Evolutionary conservation across 2,329 filamentous ascomycete genomes (phyloP).

Genomic region (Paecilomyces dactylethromorphus): DNA sequence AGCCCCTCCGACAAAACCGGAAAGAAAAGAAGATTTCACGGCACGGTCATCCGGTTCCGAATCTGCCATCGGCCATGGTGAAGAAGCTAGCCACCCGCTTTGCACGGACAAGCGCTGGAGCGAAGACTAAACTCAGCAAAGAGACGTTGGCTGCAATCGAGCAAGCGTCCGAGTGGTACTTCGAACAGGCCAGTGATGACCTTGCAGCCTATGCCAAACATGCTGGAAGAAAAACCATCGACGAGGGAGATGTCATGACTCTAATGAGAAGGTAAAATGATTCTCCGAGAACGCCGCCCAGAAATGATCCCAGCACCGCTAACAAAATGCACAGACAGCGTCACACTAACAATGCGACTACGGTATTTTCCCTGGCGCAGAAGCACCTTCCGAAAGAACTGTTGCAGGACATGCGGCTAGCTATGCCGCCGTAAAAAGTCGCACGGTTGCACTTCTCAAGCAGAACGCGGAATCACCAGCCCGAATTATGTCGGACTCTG

Average conservation of each 20-base stretch:
- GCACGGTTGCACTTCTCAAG: not conserved
- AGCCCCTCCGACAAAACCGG: constrained; percentile 18
- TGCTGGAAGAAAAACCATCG: constrained; percentile 75
- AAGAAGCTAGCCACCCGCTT: constrained; percentile 62
- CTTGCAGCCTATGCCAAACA: constrained; percentile 73
- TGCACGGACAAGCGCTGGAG: constrained; percentile 58
- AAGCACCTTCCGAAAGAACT: constrained; percentile 75
- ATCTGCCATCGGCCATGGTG: constrained; percentile 65
- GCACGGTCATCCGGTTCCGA: constrained; percentile 69
- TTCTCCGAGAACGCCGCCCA: not conserved
- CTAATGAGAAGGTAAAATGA: constrained; percentile 71
- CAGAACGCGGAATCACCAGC: constrained; percentile 52
- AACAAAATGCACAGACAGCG: constrained; percentile 59
- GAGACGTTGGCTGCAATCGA: constrained; percentile 69
- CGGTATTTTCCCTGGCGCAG: constrained; percentile 78
- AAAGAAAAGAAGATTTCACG: constrained; percentile 57
- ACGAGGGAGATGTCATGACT: constrained; percentile 74
- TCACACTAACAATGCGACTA: constrained; percentile 63
- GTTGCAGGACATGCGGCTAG: constrained; percentile 62
- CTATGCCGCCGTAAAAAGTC: constrained; percentile 30
- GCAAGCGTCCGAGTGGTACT: constrained; percentile 84
- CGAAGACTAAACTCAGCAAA: constrained; percentile 63
- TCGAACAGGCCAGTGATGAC: constrained; percentile 79
- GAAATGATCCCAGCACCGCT: constrained; percentile 12
- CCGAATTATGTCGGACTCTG: constrained; percentile 68